A percentile compares a stretch with the other conserved stretches of the same genome.
Conservation (phyloP, 192 early-diverging fungal species). For the Diversispora epigaea region DNA sequence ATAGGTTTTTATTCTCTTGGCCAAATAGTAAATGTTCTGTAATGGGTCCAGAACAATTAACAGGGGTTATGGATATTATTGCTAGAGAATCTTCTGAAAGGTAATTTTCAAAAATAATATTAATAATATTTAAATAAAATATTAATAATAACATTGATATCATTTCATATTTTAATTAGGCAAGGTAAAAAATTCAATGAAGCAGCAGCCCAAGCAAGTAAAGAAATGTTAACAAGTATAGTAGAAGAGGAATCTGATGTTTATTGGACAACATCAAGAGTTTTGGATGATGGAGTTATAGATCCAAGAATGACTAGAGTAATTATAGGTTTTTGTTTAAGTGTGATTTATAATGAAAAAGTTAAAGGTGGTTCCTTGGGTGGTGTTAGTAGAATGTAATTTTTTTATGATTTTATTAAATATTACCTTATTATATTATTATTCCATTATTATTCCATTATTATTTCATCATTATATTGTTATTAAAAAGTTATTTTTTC, state of each 20-base stretch:
- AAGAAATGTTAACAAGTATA: conserved; percentile 47
- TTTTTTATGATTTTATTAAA: not conserved
- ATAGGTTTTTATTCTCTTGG: conserved; percentile 67
- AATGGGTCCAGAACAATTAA: conserved; percentile 70
- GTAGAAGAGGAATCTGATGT: conserved; percentile 62
- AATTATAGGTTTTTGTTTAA: conserved; percentile 59
- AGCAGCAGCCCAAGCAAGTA: conserved; percentile 48
- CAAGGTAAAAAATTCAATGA: conserved; percentile 53
- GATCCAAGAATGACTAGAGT: conserved; percentile 61
- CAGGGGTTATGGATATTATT: conserved; percentile 68
- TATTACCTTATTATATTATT: too few relatives aligned
- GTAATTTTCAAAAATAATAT: conserved; percentile 32
- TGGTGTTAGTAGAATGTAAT: conserved; percentile 63
- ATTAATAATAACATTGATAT: too few relatives aligned
- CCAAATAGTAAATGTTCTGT: conserved; percentile 67
- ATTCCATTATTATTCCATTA: too few relatives aligned
- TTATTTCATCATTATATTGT: too few relatives aligned
- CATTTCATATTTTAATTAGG: conserved; percentile 32
- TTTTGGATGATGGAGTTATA: conserved; percentile 64
- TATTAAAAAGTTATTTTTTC: too few relatives aligned
- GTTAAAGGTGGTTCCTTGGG: conserved; percentile 62
- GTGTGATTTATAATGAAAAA: conserved; percentile 53
- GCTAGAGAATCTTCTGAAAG: conserved; percentile 59
- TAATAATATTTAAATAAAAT: too few relatives aligned
- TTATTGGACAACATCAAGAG: conserved; percentile 59